Percentiles rank a stretch among this genome's conserved stretches.
These are phyloP conservation scores for Arthrobotrys conoides DNA, from an alignment of 2,329 filamentous ascomycete genomes.

Conservation along the genomic window DNA sequence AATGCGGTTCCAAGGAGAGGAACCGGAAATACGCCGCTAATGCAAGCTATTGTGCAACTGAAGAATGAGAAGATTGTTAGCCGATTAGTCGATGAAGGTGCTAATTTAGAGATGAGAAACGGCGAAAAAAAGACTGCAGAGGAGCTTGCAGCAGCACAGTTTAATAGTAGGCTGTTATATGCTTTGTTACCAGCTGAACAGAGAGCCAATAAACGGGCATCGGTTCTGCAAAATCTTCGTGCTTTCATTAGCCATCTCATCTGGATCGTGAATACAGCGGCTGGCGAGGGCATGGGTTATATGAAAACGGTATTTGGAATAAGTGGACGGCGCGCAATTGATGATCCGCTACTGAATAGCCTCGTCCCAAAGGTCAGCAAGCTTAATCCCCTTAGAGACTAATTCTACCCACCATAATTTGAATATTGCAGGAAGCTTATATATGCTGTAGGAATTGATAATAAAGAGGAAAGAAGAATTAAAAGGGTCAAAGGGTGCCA, in stretches of 20 bases:
- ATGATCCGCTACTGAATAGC: neutral
- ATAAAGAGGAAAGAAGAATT: neutral
- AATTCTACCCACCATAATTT: neutral
- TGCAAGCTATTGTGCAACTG: constrained; percentile 11
- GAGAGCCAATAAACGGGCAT: neutral
- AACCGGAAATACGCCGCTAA: constrained; percentile 7
- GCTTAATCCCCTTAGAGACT: neutral
- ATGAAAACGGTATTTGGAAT: neutral
- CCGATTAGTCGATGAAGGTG: constrained; percentile 7
- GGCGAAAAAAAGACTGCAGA: neutral
- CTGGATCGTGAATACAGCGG: constrained; percentile 13
- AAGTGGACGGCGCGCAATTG: constrained; percentile 3
- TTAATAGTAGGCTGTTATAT: constrained; percentile 9
- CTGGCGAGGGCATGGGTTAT: neutral
- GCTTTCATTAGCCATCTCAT: constrained; percentile 12
- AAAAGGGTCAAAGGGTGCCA: neutral
- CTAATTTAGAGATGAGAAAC: neutral
- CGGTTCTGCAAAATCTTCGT: constrained; percentile 5
- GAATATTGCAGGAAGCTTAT: neutral
- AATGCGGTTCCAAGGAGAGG: neutral
- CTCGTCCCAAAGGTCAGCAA: constrained; percentile 7
- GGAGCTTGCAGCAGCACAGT: constrained; percentile 6
- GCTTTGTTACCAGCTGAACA: neutral
- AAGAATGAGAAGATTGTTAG: constrained; percentile 12
- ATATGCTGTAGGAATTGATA: neutral